phyloP scores from a whole-genome alignment of 2,329 filamentous ascomycete genomes.

The Phaeophleospora eucalypticola region DNA sequence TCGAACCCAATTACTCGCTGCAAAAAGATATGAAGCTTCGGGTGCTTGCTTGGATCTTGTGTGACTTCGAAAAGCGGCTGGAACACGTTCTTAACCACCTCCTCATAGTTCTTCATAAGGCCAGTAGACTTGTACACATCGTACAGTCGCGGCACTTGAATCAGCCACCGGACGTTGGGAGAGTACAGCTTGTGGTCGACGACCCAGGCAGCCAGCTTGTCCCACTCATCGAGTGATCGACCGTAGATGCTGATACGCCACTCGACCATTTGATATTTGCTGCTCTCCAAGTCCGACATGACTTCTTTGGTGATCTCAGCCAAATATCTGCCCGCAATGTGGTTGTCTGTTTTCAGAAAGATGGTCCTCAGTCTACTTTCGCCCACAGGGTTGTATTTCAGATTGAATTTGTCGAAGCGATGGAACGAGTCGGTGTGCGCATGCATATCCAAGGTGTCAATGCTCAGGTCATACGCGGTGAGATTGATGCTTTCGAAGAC shows the following conservation, averaged over 20 bases:
- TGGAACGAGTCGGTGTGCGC: slow-evolving; percentile 98
- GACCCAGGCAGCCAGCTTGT: slow-evolving; percentile 95
- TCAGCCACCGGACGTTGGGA: slow-evolving; percentile 94
- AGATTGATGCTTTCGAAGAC: slow-evolving; percentile 97
- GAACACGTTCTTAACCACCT: slow-evolving; percentile 88
- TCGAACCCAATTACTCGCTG: slow-evolving; percentile 96
- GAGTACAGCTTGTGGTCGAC: slow-evolving; percentile 98
- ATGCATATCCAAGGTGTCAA: slow-evolving; percentile 98
- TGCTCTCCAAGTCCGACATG: slow-evolving; percentile 92
- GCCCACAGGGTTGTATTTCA: slow-evolving; percentile 97
- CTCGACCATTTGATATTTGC: slow-evolving; percentile 99
- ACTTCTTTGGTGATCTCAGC: slow-evolving; percentile 98
- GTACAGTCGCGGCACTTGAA: slow-evolving; percentile 90
- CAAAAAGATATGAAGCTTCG: slow-evolving; percentile 90
- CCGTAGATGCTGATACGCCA: slow-evolving; percentile 99
- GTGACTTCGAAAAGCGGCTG: slow-evolving; percentile 93
- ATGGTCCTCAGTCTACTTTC: slow-evolving; percentile 96
- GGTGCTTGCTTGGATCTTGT: slow-evolving; percentile 76
- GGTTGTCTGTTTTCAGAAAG: slow-evolving; percentile 97
- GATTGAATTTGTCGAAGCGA: slow-evolving; percentile 98
- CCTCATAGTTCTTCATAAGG: slow-evolving; percentile 83
- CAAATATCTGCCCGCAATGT: slow-evolving; percentile 90
- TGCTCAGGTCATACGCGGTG: slow-evolving; percentile 95
- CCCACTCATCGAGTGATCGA: slow-evolving; percentile 88
- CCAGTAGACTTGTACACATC: slow-evolving; percentile 91